A percentile compares a stretch with the other conserved stretches of the same genome.
These are phyloP conservation scores for Globisporangium rhizosaccharum DNA, from an alignment of 352 stramenopile genomes.

Conservation along the genomic window DNA sequence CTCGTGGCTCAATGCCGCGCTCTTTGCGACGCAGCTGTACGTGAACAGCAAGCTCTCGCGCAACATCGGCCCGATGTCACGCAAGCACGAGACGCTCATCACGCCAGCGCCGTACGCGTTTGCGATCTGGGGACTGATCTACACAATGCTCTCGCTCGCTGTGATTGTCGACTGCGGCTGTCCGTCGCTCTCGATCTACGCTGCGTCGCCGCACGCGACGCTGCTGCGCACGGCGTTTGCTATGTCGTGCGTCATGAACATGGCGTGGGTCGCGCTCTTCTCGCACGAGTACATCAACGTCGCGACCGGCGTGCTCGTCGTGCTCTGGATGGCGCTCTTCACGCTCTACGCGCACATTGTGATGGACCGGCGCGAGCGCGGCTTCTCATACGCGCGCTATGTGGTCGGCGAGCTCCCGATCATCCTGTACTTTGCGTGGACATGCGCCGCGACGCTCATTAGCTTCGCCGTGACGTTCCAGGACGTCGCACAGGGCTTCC, in stretches of 20 bases:
- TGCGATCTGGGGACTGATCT: conserved; percentile 80
- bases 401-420: conserved; percentile 56
- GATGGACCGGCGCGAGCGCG: conserved; percentile 26
- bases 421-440: conserved; percentile 73
- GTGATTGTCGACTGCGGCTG: conserved; percentile 66
- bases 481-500: conserved; percentile 33
- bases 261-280: conserved; percentile 69
- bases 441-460: conserved; percentile 62
- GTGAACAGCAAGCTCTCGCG: conserved; percentile 47
- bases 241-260: conserved; percentile 58
- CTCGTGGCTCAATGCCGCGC: conserved; percentile 48
- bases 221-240: conserved; percentile 57
- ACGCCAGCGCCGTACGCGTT: conserved; percentile 72
- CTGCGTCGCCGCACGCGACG: conserved; percentile 35
- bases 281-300: conserved; percentile 57
- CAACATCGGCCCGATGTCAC: conserved; percentile 49
- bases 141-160: conserved; percentile 53
- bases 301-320: conserved; percentile 40
- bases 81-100: conserved; percentile 66
- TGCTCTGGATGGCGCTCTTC: conserved; percentile 62
- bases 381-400: conserved; percentile 44
- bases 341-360: conserved; percentile 54
- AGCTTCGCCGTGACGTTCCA: conserved; percentile 58
- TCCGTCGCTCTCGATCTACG: conserved; percentile 53
- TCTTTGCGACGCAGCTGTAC: conserved; percentile 60